Conservation (phyloP, 2,329 filamentous ascomycete genomes). For the Claviceps sorghi region DNA sequence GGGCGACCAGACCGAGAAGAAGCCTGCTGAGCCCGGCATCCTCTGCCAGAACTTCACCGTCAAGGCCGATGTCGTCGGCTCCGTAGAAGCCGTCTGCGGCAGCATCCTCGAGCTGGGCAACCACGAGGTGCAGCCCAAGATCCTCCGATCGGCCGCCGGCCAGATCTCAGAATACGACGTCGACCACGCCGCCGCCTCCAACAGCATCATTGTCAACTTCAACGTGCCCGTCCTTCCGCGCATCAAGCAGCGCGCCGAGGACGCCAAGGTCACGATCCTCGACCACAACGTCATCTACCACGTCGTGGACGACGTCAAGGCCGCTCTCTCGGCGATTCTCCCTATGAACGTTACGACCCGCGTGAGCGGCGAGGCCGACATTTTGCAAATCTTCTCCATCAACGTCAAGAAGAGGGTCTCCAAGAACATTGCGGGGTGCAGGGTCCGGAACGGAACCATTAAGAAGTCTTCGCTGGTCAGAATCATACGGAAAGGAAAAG, state of each 20-base stretch:
- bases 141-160: constrained; percentile 68
- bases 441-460: constrained; percentile 67
- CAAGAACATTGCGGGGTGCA: constrained; percentile 73
- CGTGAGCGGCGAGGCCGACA: constrained; percentile 77
- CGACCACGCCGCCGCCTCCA: constrained; percentile 67
- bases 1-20: constrained; percentile 22
- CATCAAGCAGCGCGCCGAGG: constrained; percentile 55
- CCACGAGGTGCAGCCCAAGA: constrained; percentile 62
- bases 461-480: constrained; percentile 49
- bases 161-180: constrained; percentile 74
- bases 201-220: constrained; percentile 72
- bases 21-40: constrained; percentile 24
- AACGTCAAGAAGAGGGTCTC: constrained; percentile 57
- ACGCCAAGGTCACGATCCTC: constrained; percentile 59
- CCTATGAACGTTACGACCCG: constrained; percentile 49
- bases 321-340: constrained; percentile 53
- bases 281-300: constrained; percentile 81
- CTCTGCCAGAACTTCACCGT: constrained; percentile 64
- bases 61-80: constrained; percentile 87
- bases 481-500: constrained; percentile 55
- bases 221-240: constrained; percentile 56
- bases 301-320: constrained; percentile 57
- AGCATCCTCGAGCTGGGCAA: constrained; percentile 67
- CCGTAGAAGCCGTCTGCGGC: constrained; percentile 76
- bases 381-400: constrained; percentile 72